A percentile compares a stretch with the other conserved stretches of the same genome.
Evolutionary conservation across 495 filamentous ascomycete species (phyloP).

Genomic region (Parathielavia hyrcaniae): DNA sequence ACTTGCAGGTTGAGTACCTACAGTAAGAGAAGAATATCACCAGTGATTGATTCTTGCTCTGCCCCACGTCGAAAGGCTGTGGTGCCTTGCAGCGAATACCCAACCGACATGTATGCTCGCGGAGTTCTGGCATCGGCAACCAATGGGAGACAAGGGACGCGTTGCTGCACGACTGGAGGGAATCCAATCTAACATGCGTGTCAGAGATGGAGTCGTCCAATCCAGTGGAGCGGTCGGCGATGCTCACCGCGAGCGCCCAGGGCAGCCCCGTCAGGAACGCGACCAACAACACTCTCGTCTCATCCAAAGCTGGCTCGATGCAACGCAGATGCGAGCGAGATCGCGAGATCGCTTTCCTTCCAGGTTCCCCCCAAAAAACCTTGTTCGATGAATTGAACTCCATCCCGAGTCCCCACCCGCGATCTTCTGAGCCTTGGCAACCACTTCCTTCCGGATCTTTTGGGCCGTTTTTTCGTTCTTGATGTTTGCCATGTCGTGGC

Average conservation of each 20-base stretch:
- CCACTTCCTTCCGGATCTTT: background rate
- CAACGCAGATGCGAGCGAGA: background rate
- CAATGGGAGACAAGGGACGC: constrained; percentile 32
- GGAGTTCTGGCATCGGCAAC: constrained; percentile 19
- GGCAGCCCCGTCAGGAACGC: constrained; percentile 16
- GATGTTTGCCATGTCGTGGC: background rate
- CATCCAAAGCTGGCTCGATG: constrained; percentile 2
- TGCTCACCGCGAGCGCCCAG: constrained; percentile 13
- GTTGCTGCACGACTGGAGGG: constrained; percentile 29
- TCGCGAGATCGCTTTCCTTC: background rate
- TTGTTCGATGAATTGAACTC: background rate
- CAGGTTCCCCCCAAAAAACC: background rate
- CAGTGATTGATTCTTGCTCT: background rate
- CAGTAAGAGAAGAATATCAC: background rate
- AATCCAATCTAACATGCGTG: constrained; percentile 35
- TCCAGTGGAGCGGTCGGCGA: constrained; percentile 16
- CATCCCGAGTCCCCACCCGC: background rate
- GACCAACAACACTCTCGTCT: background rate
- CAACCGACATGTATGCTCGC: constrained; percentile 9
- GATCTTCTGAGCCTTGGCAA: background rate
- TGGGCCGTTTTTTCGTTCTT: background rate
- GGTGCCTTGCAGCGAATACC: constrained; percentile 20
- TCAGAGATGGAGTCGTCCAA: constrained; percentile 27
- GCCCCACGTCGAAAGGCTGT: background rate
- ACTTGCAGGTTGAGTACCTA: too few relatives aligned